Base-by-base conservation (phyloP, 2,329 filamentous ascomycete species). In the Sporothrix curviconia region DNA sequence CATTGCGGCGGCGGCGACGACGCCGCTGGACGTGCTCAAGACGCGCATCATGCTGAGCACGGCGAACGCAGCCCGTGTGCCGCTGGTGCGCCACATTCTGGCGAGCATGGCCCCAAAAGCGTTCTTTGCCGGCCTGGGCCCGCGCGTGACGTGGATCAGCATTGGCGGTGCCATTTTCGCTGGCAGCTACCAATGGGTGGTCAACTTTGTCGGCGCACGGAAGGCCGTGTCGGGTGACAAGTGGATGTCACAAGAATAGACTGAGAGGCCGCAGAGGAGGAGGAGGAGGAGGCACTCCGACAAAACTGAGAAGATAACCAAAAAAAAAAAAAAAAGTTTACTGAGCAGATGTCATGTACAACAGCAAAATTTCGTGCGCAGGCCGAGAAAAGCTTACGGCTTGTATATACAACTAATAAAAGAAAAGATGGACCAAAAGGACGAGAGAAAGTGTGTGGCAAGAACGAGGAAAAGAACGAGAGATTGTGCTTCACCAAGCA, bases 1-100 rank as follows among this genome's bases (percentile, higher is more conserved):
- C 1, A 78, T 96, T 39, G 91, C 94, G 0, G 94, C 94, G 0
- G 92, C 83, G 0, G 69, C 92, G 59, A 99, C 94, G 24, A 99
- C 94, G 54, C 94, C 94, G 39, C 74, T 99, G 61, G 94, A 99
- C 73, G 94, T 99, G 61, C 78, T 99, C 64, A 99, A 99, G 83
- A 99, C 94, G 63, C 79, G 94, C 62, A 86, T 97, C 72, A 99
- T 99, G 94, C 76, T 99, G 64, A 87, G 89, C 14, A 80, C n/a
- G n/a, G 83, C 66, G 82, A 86, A 76, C 82, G 77, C 64, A 69
- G 80, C 77, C 12, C 79, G 84, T 62, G 69, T 74, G 34, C 70
- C 71, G 4, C 77, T 96, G 60, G 75, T 92, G 61, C 76, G 74
- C 54, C 74, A 78, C 19, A 88, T 96, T 58, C 74, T 85, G 67